A percentile compares a stretch with the other conserved stretches of the same genome.
These are phyloP conservation scores for Hapsidospora chrysogenum DNA, from an alignment of 495 filamentous ascomycete species.

Conservation along the genomic window DNA sequence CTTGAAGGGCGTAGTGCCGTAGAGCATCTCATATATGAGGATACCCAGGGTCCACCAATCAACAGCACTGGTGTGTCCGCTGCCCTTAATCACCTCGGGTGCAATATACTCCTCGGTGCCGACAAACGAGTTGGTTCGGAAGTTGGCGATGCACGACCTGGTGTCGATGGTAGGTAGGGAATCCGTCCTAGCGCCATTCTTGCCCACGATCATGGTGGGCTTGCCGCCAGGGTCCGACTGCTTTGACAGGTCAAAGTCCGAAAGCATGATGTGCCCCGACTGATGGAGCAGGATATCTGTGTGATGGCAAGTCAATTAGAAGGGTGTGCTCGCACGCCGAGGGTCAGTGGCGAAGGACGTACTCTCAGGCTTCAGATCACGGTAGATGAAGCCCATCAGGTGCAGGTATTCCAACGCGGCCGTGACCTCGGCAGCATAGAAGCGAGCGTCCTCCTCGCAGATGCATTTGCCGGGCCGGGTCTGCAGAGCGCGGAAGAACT, in stretches of 20 bases:
- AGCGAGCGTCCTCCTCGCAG: slow-evolving; percentile 87
- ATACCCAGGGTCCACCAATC: slow-evolving; percentile 99
- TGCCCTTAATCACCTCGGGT: slow-evolving; percentile 96
- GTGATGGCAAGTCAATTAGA: background rate
- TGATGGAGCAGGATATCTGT: slow-evolving; percentile 93
- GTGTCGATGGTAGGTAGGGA: slow-evolving; percentile 92
- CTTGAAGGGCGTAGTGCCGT: slow-evolving; percentile 96
- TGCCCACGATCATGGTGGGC: slow-evolving; percentile 90
- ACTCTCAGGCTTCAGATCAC: slow-evolving; percentile 97
- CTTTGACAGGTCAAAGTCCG: slow-evolving; percentile 95
- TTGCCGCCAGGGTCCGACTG: slow-evolving; percentile 93
- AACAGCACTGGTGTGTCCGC: slow-evolving; percentile 92
- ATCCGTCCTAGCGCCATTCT: slow-evolving; percentile 59
- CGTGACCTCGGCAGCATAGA: slow-evolving; percentile 97
- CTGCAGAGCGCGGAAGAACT: slow-evolving; percentile 95
- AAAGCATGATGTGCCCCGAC: slow-evolving; percentile 98
- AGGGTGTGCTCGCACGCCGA: slow-evolving; percentile 4
- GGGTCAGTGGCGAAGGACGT: slow-evolving; percentile 16
- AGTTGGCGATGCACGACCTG: slow-evolving; percentile 95
- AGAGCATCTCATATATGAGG: slow-evolving; percentile 97
- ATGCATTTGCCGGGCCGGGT: slow-evolving; percentile 95
- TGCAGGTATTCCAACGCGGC: slow-evolving; percentile 94
- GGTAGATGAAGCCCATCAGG: slow-evolving; percentile 98
- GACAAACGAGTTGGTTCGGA: slow-evolving; percentile 95
- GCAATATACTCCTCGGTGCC: slow-evolving; percentile 98